Evolutionary conservation across 306 rosid genomes (phyloP).

Genomic region (Castanopsis chinensis): DNA sequence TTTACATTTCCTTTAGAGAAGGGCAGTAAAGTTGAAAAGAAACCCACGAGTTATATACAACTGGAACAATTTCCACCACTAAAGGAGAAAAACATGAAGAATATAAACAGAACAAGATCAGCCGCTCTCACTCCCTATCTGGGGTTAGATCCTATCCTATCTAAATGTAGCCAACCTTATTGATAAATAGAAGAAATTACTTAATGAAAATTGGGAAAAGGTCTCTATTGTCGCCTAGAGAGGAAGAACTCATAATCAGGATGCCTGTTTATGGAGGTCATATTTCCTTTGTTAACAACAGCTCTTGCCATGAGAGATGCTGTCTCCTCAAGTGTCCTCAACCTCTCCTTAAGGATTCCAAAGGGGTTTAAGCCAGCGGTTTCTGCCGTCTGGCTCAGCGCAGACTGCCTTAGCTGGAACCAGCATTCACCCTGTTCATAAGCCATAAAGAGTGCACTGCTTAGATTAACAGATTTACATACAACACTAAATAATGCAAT

Average conservation of each 20-base stretch:
- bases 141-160: conserved; percentile 30
- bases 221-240: conserved; percentile 56
- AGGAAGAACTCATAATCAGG: conserved; percentile 78
- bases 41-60: conserved; percentile 39
- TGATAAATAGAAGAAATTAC: conserved; percentile 22
- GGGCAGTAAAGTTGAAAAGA: conserved; percentile 11
- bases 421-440: conserved; percentile 78
- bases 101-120: neutral
- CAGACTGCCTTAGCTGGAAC: conserved; percentile 50
- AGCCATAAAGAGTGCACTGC: conserved; percentile 3
- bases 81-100: conserved; percentile 7
- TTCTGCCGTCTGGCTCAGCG: conserved; percentile 13
- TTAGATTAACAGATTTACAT: conserved; percentile 1
- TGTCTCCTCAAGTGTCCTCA: conserved; percentile 69
- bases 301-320: conserved; percentile 80
- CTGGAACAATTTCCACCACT: conserved; percentile 27
- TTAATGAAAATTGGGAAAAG: neutral
- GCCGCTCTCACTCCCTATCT: conserved; percentile 10
- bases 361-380: conserved; percentile 33
- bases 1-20: conserved; percentile 12
- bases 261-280: conserved; percentile 51
- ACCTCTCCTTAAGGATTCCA: conserved; percentile 44
- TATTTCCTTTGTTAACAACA: conserved; percentile 53
- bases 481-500: no score
- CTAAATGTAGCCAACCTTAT: conserved; percentile 32